A percentile compares a stretch with the other conserved stretches of the same genome.
These are phyloP conservation scores for Obelidium mucronatum DNA, from an alignment of 192 early-diverging fungal genomes.

Conservation along the genomic window DNA sequence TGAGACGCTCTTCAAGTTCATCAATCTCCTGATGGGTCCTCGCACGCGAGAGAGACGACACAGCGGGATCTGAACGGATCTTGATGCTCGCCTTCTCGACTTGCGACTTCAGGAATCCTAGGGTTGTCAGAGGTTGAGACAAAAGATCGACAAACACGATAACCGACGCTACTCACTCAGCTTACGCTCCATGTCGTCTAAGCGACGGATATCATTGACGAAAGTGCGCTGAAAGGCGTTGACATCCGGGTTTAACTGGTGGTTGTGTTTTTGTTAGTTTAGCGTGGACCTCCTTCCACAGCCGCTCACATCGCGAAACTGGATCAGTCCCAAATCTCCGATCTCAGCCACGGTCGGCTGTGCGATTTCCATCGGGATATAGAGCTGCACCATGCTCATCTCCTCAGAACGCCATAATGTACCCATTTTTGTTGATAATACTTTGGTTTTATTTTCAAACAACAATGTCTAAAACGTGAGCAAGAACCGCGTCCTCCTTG, in stretches of 20 bases:
- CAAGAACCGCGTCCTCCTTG: not conserved
- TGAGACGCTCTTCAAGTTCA: constrained; percentile 84
- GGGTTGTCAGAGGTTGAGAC: too few relatives aligned
- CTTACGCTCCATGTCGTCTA: constrained; percentile 97
- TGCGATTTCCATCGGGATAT: constrained; percentile 93
- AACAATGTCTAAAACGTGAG: not conserved
- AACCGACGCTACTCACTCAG: constrained; percentile 69
- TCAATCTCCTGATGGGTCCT: constrained; percentile 91
- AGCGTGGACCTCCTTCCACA: not conserved
- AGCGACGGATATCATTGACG: constrained; percentile 92
- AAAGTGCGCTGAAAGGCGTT: constrained; percentile 98
- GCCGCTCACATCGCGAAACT: constrained; percentile 90
- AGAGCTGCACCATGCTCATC: constrained; percentile 95
- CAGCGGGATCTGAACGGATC: constrained; percentile 44
- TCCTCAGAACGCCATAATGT: constrained; percentile 89
- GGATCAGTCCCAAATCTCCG: constrained; percentile 92
- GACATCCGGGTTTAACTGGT: constrained; percentile 87
- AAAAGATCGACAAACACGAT: not conserved
- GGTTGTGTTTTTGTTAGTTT: not conserved
- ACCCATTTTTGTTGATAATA: constrained; percentile 32
- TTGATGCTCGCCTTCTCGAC: constrained; percentile 80
- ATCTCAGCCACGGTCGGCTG: constrained; percentile 92
- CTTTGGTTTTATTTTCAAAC: not conserved
- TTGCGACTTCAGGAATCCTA: constrained; percentile 84
- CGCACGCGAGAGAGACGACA: constrained; percentile 56